A percentile compares a stretch with the other conserved stretches of the same genome.
Evolutionary conservation across 495 filamentous ascomycete species (phyloP).

Genomic region (Monascus purpureus): DNA sequence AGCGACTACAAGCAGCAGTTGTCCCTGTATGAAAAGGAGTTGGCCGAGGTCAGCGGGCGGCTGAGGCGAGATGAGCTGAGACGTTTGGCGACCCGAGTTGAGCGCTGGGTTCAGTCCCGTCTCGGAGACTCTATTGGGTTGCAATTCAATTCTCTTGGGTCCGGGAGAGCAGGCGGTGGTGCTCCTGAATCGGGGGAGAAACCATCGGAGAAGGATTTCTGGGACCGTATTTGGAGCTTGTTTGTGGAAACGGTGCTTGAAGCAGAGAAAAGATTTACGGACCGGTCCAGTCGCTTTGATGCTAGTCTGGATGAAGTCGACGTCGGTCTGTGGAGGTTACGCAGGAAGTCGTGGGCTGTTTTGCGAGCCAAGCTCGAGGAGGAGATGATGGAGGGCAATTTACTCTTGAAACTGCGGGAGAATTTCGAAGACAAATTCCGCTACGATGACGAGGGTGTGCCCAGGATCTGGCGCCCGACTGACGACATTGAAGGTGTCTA

Average conservation of each 20-base stretch:
- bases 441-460: slow-evolving; percentile 89
- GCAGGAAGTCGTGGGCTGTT: slow-evolving; percentile 87
- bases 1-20: slow-evolving; percentile 58
- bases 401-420: slow-evolving; percentile 87
- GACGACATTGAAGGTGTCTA: slow-evolving; percentile 96
- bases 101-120: slow-evolving; percentile 81
- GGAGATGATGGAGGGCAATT: slow-evolving; percentile 94
- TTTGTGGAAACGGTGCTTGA: slow-evolving; percentile 77
- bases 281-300: slow-evolving; percentile 83
- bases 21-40: slow-evolving; percentile 55
- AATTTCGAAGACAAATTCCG: slow-evolving; percentile 99
- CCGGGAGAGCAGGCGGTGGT: slow-evolving; percentile 64
- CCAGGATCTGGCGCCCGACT: slow-evolving; percentile 89
- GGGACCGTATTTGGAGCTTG: slow-evolving; percentile 88
- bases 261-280: slow-evolving; percentile 72
- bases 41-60: slow-evolving; percentile 69
- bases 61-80: slow-evolving; percentile 92
- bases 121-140: slow-evolving; percentile 77
- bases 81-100: slow-evolving; percentile 73
- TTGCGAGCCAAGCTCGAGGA: slow-evolving; percentile 85
- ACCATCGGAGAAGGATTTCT: slow-evolving; percentile 69
- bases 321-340: slow-evolving; percentile 81
- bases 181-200: slow-evolving; percentile 67
- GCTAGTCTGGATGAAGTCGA: slow-evolving; percentile 84
- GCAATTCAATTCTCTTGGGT: slow-evolving; percentile 89